These are phyloP conservation scores for Leishmania gerbilli DNA, from an alignment of 208 protist species.

Conservation along the genomic window DNA sequence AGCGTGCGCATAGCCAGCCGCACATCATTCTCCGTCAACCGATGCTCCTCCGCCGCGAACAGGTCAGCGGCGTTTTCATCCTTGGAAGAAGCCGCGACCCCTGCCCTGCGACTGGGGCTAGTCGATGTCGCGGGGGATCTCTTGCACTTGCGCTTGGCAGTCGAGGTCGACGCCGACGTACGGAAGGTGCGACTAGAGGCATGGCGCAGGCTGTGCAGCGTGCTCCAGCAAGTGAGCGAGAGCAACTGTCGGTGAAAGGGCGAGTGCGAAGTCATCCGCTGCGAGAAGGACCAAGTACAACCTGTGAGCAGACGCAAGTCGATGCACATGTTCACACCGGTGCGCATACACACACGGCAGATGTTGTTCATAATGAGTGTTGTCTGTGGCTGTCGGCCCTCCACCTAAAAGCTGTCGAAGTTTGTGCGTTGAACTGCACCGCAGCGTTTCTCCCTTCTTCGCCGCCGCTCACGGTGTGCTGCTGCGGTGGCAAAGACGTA, in stretches of 20 bases:
- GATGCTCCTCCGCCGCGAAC: constrained; percentile 30
- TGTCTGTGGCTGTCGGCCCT: neutral
- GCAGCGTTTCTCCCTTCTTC: neutral
- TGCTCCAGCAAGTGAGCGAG: neutral
- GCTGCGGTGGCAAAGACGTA: neutral
- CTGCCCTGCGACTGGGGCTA: neutral
- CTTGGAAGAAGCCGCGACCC: neutral
- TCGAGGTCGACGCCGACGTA: neutral
- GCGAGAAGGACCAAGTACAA: neutral
- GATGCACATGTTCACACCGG: neutral
- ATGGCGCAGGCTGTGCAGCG: neutral
- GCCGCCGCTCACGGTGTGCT: neutral
- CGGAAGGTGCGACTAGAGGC: constrained; percentile 5
- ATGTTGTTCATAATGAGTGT: neutral
- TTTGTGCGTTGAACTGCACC: neutral
- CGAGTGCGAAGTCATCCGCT: neutral
- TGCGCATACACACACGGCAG: neutral
- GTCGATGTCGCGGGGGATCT: neutral
- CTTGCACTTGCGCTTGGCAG: constrained; percentile 1
- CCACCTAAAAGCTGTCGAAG: neutral
- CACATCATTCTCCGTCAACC: constrained; percentile 66
- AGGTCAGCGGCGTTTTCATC: neutral
- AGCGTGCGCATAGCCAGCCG: constrained; percentile 76
- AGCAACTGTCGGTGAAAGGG: neutral
- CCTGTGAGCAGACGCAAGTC: neutral